phyloP scores from a whole-genome alignment of 2,329 filamentous ascomycete species.

The Botryotinia calthae region DNA sequence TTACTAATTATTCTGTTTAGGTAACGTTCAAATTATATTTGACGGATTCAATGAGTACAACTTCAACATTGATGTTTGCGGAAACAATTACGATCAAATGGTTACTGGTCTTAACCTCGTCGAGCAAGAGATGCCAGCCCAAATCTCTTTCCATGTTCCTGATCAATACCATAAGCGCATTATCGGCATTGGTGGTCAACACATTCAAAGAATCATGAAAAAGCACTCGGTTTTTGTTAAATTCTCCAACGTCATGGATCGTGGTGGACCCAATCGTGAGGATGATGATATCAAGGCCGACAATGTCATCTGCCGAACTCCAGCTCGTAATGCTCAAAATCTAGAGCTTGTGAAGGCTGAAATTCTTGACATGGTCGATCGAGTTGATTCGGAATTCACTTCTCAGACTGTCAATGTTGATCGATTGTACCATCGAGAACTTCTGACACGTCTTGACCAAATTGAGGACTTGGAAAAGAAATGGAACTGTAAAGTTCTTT shows the following conservation, averaged over 20 bases:
- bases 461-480: conserved; percentile 97
- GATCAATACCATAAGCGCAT: conserved; percentile 99
- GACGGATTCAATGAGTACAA: conserved; percentile 99
- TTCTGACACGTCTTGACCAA: conserved; percentile 82
- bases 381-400: conserved; percentile 84
- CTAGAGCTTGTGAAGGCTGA: conserved; percentile 97
- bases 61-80: conserved; percentile 98
- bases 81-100: conserved; percentile 86
- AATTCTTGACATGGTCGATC: conserved; percentile 98
- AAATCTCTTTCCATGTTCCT: conserved; percentile 97
- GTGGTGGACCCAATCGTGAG: conserved; percentile 84
- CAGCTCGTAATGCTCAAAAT: conserved; percentile 94
- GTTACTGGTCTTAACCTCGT: conserved; percentile 90
- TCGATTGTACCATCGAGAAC: conserved; percentile 89
- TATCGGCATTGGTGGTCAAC: conserved; percentile 95
- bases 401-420: conserved; percentile 92
- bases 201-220: conserved; percentile 99
- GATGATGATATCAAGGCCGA: conserved; percentile 98
- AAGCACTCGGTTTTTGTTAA: conserved; percentile 99
- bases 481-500: conserved; percentile 99
- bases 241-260: conserved; percentile 98
- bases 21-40: conserved; percentile 96
- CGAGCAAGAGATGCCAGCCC: conserved; percentile 98
- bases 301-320: conserved; percentile 97
- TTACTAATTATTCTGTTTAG: conserved; percentile 7